Evolutionary conservation across 225 moss, liverwort and hornwort genomes (phyloP), one percentile per base, ranked within the genome.

Genomic region (Antitrichia curtipendula): DNA sequence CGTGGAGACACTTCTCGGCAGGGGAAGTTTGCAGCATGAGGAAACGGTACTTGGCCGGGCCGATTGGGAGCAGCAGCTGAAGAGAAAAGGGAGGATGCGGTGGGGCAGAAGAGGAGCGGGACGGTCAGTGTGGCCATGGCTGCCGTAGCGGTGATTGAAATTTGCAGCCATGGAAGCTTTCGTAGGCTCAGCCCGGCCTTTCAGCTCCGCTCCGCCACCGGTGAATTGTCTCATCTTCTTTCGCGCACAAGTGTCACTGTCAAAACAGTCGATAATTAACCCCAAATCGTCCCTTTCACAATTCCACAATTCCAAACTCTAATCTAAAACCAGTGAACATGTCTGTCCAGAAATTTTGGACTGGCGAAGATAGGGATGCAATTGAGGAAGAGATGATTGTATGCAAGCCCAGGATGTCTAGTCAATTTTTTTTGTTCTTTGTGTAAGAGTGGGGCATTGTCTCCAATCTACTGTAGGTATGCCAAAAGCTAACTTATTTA

Each of bases 331-430:
- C 9, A 3, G 3, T 70, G 2, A 70, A 43, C 2, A 21, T 50
- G 5, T 20, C 2, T 49, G 0, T 74, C 6, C 2, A 20, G 0
- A 49, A 19, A 4, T 74, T 31, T 49, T 7, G 0, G 19, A 18
- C 0, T 31, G 6, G 19, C 0, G 2, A 21, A 49, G 32, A 75
- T 32, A 34, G 13, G 13, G 18, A 47, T 0, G 3, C 31, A 49
- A 49, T 19, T 49, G 20, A 31, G 0, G 31, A 34, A 34, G 50
- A 75, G 34, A 34, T 50, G 11, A 47, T 47, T 43, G 16, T 28
- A 45, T 17, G 29, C 17, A 4, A 16, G 10, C 1, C 10, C 2
- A 2, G 28, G 9, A 45, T 72, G 6, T 72, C 45, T 9, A 7
- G 9, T 45, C 45, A 7, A 45, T 6, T 45, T 25, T 70, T 70